These are phyloP conservation scores for Rhododendron vialii DNA, from an alignment of 148 eudicot genomes.

Conservation along the genomic window DNA sequence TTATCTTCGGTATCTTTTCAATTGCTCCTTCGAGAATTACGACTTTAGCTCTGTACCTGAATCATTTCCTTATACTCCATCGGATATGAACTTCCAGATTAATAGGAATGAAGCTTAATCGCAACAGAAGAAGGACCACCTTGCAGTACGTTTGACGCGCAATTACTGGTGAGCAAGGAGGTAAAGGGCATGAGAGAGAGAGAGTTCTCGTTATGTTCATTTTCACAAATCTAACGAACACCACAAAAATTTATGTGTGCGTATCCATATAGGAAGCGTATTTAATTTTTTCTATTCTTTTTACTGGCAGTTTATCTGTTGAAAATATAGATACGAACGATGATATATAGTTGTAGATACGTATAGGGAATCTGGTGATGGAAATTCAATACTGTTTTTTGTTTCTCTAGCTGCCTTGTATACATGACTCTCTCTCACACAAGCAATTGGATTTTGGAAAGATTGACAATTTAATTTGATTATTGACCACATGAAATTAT, in stretches of 20 bases:
- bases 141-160: not conserved
- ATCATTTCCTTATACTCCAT: not conserved
- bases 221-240: not conserved
- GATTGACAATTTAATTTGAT: not conserved
- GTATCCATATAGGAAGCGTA: not conserved
- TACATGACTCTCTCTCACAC: not conserved
- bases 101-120: not conserved
- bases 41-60: not conserved
- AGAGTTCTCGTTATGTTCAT: not conserved
- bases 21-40: not conserved
- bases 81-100: not conserved
- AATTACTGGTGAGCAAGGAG: not conserved
- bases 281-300: not conserved
- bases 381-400: not conserved
- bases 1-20: not conserved
- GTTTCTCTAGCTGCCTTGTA: not conserved
- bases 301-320: not conserved
- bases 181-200: not conserved
- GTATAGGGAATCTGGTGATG: not conserved
- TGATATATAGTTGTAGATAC: not conserved
- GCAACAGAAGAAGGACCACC: not conserved
- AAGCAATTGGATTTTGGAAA: not conserved
- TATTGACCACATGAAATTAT: not conserved
- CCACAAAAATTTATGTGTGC: not conserved
- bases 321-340: not conserved